Evolutionary conservation across 306 rosid genomes (phyloP), one percentile per base, ranked within the genome.

Genomic region (Purshia tridentata): DNA sequence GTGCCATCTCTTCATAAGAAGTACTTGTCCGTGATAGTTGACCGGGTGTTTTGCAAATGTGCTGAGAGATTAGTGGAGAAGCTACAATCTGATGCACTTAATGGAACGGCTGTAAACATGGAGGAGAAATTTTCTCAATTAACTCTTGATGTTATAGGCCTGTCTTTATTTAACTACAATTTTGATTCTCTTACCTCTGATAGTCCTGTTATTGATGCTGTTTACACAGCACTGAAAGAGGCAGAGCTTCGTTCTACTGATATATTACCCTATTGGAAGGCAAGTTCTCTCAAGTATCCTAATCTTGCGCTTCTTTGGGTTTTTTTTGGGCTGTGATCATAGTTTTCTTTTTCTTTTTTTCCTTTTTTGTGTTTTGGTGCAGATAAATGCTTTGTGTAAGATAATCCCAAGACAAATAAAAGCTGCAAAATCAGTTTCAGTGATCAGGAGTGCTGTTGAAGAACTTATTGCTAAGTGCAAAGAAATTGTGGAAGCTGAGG

Each of bases 201-300:
- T 74, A 88, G 95, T 84, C 99, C 97, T 48, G 91, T 94, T 64
- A 94, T 91, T 70, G 96, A 85, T 47, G 96, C 96, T 42, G 99
- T 94, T 78, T 91, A 94, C 83, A 87, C 97, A 81, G 91, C 97
- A 77, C 72, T 94, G 82, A 94, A 94, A 83, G 96, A 91, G 88
- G 97, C 97, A 6, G 97, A 94, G 83, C 96, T 93, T 80, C 97
- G 91, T 15, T 89, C 99, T 22, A 94, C 96, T 23, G 97, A 94
- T 70, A 70, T 94, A 69, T 89, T 94, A 70, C 99, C 99, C 12
- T 91, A 94, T 82, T 94, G 95, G 99, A 91, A 94, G 96, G 99
- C 80, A 76, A 35, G 78, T 72, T 12, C 48, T 81, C 76, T 72
- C 48, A 56, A 20, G 20, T 68, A n/a, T 41, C 18, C 40, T 40